A percentile compares a stretch with the other conserved stretches of the same genome.
phyloP scores from a whole-genome alignment of 75 land plant genomes.

The Chamaecyparis obtusa region DNA sequence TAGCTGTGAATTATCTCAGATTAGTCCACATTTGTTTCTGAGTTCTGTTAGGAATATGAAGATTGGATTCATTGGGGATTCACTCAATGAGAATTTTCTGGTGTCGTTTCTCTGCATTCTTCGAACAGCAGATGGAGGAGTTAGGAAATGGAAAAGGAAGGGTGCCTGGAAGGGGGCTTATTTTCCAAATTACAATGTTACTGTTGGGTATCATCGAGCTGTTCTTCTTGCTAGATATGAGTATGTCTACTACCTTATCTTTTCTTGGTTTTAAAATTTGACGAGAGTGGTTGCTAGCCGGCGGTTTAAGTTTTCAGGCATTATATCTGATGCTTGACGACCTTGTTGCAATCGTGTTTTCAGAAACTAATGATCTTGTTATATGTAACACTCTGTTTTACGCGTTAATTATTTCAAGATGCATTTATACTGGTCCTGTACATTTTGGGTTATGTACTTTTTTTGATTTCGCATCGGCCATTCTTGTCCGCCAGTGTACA shows the following conservation, averaged over 20 bases:
- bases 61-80: constrained; percentile 91
- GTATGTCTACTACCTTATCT: constrained; percentile 36
- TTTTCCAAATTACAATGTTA: constrained; percentile 87
- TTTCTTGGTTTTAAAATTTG: neutral
- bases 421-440: neutral
- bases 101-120: constrained; percentile 77
- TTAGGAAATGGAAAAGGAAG: constrained; percentile 85
- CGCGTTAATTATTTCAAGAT: neutral
- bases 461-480: neutral
- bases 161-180: constrained; percentile 92
- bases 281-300: neutral
- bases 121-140: constrained; percentile 57
- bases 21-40: constrained; percentile 62
- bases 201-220: constrained; percentile 89
- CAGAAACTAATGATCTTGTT: neutral
- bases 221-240: constrained; percentile 83
- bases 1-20: constrained; percentile 32
- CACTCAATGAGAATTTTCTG: constrained; percentile 91
- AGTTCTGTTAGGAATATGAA: constrained; percentile 50
- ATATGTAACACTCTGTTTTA: neutral
- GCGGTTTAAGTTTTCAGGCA: neutral
- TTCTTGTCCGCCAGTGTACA: neutral
- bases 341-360: constrained; percentile 2
- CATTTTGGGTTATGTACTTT: neutral
- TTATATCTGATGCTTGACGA: neutral